phyloP scores from a whole-genome alignment of 176 grass and related monocot genomes.

The Cocos nucifera region DNA sequence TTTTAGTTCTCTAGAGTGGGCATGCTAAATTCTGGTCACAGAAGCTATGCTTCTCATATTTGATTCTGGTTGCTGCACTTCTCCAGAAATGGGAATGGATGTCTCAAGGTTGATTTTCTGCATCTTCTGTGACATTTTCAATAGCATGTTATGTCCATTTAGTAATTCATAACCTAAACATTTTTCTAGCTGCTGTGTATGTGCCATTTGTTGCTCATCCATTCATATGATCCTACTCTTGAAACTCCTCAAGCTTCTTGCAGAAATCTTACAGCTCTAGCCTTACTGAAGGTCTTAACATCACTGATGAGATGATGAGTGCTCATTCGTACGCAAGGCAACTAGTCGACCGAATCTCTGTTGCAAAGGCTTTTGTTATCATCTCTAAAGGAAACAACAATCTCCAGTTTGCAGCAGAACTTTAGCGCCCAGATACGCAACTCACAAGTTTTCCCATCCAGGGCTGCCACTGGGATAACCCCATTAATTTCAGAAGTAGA shows the following conservation, averaged over 20 bases:
- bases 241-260: background rate
- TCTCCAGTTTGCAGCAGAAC: constrained; percentile 50
- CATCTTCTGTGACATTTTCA: too few relatives aligned
- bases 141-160: too few relatives aligned
- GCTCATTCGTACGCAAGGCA: constrained; percentile 65
- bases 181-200: background rate
- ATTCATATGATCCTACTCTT: background rate
- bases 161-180: background rate
- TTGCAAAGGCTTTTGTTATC: constrained; percentile 54
- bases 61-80: too few relatives aligned
- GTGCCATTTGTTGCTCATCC: background rate
- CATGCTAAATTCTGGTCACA: too few relatives aligned
- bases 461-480: constrained; percentile 5
- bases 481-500: constrained; percentile 38
- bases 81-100: too few relatives aligned
- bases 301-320: constrained; percentile 77
- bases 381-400: too few relatives aligned
- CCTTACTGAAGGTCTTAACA: constrained; percentile 45
- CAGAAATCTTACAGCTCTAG: constrained; percentile 61
- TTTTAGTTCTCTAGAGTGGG: too few relatives aligned
- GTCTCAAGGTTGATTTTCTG: too few relatives aligned
- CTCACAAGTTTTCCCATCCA: too few relatives aligned
- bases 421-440: constrained; percentile 34
- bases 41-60: too few relatives aligned
- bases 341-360: constrained; percentile 67